Base-by-base conservation (phyloP, 345 rosid genomes). In the Citrus inodora region DNA sequence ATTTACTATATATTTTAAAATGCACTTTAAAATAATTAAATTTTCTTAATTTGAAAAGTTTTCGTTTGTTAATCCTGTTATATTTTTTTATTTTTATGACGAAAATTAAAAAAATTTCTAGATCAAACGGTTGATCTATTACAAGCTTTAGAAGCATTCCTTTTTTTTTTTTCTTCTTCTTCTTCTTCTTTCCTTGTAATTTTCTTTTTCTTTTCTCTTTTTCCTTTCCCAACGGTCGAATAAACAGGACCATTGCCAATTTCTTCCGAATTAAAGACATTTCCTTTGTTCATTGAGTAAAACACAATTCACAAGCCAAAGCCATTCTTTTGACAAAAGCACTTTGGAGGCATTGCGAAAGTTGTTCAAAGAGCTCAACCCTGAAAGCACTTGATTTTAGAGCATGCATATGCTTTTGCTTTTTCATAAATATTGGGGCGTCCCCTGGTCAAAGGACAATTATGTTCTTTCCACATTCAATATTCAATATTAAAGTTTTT, bases 261-360 rank as follows among this genome's bases (percentile, higher is more conserved):
- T 73, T 38, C 42, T 38, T 38, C 42, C 3, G 42, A 38, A 38
- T 38, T 38, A 38, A 38, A 38, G 42, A 38, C 42, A 38, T 9
- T 38, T 40, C 69, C 60, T 79, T 76, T 81, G 40, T 33, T 55
- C 55, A 71, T 60, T 30, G 74, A 78, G 27, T 60, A 60, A 70
- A 75, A 42, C 75, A 68, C 51, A 61, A 60, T 69, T 51, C 37
- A 24, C 62, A 51, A 42, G 33, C 67, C 42, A 40, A 37, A 66
- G 24, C 30, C 68, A 1, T n/a, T 74, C 81, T 80, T 77, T 82
- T 70, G 63, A 63, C 28, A 42, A 69, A 81, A 73, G 80, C 74
- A 21, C 40, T 74, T 76, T 76, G 24, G 4, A 11, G 51, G 73
- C 82, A 75, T 70, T 56, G 80, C 71, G 82, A 82, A 82, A 77